Percentiles rank a stretch among this genome's conserved stretches.
phyloP scores from a whole-genome alignment of 73 alveolate species.

The Tetrahymena malaccensis region DNA sequence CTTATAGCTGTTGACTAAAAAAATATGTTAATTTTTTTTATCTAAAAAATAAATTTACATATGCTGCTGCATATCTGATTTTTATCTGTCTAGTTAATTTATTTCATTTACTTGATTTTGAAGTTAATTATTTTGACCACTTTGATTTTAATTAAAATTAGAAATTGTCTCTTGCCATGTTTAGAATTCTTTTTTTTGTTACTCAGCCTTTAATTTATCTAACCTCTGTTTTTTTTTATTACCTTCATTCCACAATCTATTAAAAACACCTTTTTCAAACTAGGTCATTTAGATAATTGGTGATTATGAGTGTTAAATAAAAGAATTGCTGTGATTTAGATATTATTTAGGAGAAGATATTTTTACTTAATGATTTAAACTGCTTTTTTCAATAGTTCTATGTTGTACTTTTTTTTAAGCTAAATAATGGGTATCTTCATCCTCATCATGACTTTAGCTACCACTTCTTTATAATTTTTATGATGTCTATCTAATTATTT shows the following conservation, averaged over 20 bases:
- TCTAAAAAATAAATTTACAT: not conserved
- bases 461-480: not conserved
- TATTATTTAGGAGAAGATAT: not conserved
- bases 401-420: not conserved
- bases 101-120: not conserved
- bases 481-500: not conserved
- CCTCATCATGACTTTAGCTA: not conserved
- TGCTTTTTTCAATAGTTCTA: not conserved
- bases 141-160: not conserved
- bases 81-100: not conserved
- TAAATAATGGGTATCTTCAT: not conserved
- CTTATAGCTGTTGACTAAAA: not conserved
- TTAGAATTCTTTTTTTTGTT: not conserved
- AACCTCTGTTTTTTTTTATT: not conserved
- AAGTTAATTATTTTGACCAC: not conserved
- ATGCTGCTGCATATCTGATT: not conserved
- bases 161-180: not conserved
- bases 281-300: not conserved
- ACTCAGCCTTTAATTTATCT: not conserved
- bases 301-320: not conserved
- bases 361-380: not conserved
- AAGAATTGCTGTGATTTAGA: not conserved
- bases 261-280: not conserved
- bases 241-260: not conserved
- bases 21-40: not conserved